These are phyloP conservation scores for Ramaria sp. DNA, from an alignment of 768 basidiomycete species.

Conservation along the genomic window DNA sequence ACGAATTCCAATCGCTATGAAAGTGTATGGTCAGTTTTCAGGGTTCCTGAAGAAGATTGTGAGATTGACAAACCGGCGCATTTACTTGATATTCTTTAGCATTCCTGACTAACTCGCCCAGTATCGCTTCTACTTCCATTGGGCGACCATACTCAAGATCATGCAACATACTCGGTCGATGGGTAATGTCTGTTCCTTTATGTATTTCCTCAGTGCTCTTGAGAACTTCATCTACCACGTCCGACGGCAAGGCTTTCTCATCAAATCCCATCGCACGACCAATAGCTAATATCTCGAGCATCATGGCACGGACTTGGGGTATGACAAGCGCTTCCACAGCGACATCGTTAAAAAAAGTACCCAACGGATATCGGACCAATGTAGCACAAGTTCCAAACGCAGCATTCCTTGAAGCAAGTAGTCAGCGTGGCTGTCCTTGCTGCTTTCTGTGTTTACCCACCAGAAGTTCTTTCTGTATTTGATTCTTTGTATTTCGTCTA, in stretches of 20 bases:
- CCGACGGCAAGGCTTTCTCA: slow-evolving; percentile 37
- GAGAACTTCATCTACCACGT: slow-evolving; percentile 29
- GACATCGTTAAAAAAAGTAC: slow-evolving; percentile 41
- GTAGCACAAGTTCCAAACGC: slow-evolving; percentile 43
- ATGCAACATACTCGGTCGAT: slow-evolving; percentile 53
- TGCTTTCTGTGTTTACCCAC: slow-evolving; percentile 14
- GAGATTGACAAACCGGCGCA: slow-evolving; percentile 34
- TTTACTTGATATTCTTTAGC: slow-evolving; percentile 33
- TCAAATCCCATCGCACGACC: slow-evolving; percentile 39
- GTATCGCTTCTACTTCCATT: slow-evolving; percentile 57
- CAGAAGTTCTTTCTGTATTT: slow-evolving; percentile 58
- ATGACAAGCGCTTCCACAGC: slow-evolving; percentile 31
- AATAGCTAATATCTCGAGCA: slow-evolving; percentile 33
- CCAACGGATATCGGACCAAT: slow-evolving; percentile 37
- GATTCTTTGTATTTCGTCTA: slow-evolving; percentile 49
- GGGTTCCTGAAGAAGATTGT: neutral
- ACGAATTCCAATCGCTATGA: slow-evolving; percentile 48
- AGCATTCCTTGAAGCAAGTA: slow-evolving; percentile 27
- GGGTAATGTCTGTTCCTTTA: slow-evolving; percentile 29
- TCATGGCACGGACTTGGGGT: slow-evolving; percentile 34
- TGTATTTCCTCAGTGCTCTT: slow-evolving; percentile 29
- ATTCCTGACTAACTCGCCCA: slow-evolving; percentile 51
- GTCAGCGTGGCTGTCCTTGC: neutral
- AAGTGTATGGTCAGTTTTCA: neutral
- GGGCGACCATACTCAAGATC: slow-evolving; percentile 44